phyloP scores from a whole-genome alignment of 2,329 filamentous ascomycete species.

The Sporothrix globosa region DNA sequence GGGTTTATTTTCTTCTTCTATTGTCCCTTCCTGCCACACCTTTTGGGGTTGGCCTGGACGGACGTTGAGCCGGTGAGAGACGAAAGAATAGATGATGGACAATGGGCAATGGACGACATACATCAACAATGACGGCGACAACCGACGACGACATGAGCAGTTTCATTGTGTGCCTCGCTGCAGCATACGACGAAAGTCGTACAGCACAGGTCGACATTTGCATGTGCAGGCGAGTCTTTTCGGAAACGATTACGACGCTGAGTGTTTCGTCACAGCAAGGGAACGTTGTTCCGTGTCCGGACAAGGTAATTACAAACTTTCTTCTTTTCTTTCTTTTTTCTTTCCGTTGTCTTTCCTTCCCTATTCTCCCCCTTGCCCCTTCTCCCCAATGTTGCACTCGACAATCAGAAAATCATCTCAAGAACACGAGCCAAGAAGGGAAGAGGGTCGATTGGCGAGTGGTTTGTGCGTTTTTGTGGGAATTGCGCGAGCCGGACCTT shows the following conservation, averaged over 20 bases:
- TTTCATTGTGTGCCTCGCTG: too few species aligned
- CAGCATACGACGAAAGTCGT: too few species aligned
- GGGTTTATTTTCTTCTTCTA: not conserved
- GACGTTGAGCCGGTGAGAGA: too few species aligned
- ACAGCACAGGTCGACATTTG: not conserved
- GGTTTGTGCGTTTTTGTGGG: not conserved
- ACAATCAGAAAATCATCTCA: not conserved
- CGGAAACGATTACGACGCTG: not conserved
- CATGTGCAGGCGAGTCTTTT: not conserved
- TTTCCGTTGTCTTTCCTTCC: not conserved
- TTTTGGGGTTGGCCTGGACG: too few species aligned
- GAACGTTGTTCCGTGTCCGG: not conserved
- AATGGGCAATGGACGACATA: too few species aligned
- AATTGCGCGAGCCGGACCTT: not conserved
- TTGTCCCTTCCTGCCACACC: too few species aligned
- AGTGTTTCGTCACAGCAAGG: not conserved
- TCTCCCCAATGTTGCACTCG: not conserved
- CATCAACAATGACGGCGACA: too few species aligned
- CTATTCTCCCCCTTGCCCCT: not conserved
- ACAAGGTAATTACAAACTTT: too few species aligned
- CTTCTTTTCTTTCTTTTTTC: not conserved
- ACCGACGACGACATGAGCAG: too few species aligned
- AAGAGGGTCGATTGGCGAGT: slow-evolving; percentile 4
- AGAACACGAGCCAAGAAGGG: not conserved
- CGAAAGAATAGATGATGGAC: too few species aligned